Percentiles rank a stretch among this genome's conserved stretches.
Evolutionary conservation across 495 filamentous ascomycete genomes (phyloP).

Genomic region (Daldinia bambusicola): DNA sequence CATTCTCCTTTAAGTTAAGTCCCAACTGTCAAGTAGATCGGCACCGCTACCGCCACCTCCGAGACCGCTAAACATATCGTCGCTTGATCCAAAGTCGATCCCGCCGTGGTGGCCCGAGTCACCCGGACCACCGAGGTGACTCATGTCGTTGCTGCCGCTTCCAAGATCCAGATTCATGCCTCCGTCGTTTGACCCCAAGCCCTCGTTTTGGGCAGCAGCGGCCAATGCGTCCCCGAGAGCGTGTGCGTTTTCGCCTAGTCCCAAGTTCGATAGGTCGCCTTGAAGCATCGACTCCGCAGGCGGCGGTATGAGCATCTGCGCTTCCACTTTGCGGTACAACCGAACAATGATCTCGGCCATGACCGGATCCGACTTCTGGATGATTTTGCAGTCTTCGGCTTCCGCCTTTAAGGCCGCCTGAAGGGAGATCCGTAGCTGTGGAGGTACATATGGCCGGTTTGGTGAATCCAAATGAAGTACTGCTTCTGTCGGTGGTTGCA

Average conservation of each 20-base stretch:
- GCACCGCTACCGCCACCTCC: constrained; percentile 24
- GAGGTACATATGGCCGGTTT: constrained; percentile 40
- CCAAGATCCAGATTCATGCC: constrained; percentile 43
- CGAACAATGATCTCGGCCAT: constrained; percentile 79
- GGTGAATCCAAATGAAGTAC: constrained; percentile 40
- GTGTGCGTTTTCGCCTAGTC: constrained; percentile 41
- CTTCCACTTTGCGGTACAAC: constrained; percentile 77
- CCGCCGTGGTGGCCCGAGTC: constrained; percentile 38
- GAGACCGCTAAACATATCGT: constrained; percentile 44
- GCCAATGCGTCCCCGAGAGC: constrained; percentile 51
- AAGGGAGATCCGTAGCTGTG: constrained; percentile 58
- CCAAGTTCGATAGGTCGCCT: constrained; percentile 43
- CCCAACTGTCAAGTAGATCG: constrained; percentile 45
- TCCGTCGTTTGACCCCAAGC: constrained; percentile 35
- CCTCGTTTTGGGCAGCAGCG: constrained; percentile 47
- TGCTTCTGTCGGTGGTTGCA: constrained; percentile 54
- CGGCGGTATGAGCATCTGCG: constrained; percentile 57
- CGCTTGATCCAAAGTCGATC: constrained; percentile 42
- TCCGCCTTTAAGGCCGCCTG: constrained; percentile 75
- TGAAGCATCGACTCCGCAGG: constrained; percentile 49
- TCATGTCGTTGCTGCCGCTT: constrained; percentile 39
- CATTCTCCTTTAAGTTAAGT: constrained; percentile 15
- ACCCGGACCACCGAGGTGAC: constrained; percentile 32
- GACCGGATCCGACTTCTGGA: constrained; percentile 68
- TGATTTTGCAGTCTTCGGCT: constrained; percentile 68